Conservation (phyloP, 139 green algal genomes). For the Cymbomonas tetramitiformis region DNA sequence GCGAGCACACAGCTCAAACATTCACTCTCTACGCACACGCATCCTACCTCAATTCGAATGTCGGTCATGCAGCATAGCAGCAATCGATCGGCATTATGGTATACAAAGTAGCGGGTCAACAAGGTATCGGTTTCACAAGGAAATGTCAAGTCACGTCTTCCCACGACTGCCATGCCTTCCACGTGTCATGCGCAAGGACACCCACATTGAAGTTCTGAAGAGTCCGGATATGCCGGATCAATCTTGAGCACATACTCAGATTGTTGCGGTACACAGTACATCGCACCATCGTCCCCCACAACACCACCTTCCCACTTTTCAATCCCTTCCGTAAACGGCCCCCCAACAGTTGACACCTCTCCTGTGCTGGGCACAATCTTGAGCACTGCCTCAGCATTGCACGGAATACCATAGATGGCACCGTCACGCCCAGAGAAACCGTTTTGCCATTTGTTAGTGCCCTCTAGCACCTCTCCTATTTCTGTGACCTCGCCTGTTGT, state of each 20-base stretch:
- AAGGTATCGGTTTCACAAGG: too few relatives aligned
- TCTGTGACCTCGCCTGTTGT: background rate
- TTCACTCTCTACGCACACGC: too few relatives aligned
- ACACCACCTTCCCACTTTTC: conserved; percentile 21
- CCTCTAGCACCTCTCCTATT: background rate
- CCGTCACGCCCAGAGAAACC: conserved; percentile 17
- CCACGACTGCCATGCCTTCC: too few relatives aligned
- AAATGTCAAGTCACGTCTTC: too few relatives aligned
- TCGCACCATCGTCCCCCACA: conserved; percentile 5
- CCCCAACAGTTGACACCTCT: background rate
- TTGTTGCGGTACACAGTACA: conserved; percentile 12
- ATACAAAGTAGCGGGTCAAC: too few relatives aligned
- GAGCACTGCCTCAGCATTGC: conserved; percentile 10
- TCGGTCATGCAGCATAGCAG: too few relatives aligned
- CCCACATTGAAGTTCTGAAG: too few relatives aligned
- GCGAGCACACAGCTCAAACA: too few relatives aligned
- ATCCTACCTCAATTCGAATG: too few relatives aligned
- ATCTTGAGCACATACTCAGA: background rate
- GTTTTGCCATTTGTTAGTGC: conserved; percentile 20
- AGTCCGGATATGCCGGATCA: too few relatives aligned
- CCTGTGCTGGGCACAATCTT: background rate
- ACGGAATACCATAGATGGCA: conserved; percentile 17
- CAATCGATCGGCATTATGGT: too few relatives aligned
- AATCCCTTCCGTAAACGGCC: background rate
- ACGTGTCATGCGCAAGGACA: too few relatives aligned